phyloP scores from a whole-genome alignment of 169 alveolate genomes.

The Eimeria praecox region DNA sequence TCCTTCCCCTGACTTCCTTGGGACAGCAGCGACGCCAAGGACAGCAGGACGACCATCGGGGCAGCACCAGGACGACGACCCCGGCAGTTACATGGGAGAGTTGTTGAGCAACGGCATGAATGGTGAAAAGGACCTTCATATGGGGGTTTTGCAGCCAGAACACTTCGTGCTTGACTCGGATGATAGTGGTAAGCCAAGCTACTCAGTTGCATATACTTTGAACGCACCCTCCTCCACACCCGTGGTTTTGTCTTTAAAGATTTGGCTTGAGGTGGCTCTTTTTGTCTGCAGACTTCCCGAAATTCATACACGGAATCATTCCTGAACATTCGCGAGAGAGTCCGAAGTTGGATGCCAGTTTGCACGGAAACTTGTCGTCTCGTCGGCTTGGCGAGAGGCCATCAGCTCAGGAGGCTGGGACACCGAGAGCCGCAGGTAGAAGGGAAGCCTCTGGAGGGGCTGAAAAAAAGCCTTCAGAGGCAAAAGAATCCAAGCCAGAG shows the following conservation, averaged over 20 bases:
- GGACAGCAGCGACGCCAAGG: constrained; percentile 1
- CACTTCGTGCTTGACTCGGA: background rate
- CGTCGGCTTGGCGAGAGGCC: constrained; percentile 44
- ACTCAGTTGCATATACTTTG: background rate
- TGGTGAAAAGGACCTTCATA: background rate
- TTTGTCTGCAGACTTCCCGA: background rate
- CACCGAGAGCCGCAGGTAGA: background rate
- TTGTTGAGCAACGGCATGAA: background rate
- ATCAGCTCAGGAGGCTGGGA: background rate
- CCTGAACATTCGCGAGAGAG: background rate
- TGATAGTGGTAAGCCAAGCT: background rate
- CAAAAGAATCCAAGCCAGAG: background rate
- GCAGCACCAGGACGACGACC: background rate
- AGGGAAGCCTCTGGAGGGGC: background rate
- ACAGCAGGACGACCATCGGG: background rate
- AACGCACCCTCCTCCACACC: background rate
- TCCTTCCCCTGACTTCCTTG: constrained; percentile 17
- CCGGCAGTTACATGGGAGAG: background rate
- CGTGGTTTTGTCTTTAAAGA: background rate
- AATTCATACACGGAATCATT: background rate
- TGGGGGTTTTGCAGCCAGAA: background rate
- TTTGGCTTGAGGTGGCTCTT: background rate
- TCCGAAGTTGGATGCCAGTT: background rate
- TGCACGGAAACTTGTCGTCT: background rate
- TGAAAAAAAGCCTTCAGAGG: constrained; percentile 43